phyloP scores from a whole-genome alignment of 1,139 yeast species.

The Geotrichum fermentans region DNA sequence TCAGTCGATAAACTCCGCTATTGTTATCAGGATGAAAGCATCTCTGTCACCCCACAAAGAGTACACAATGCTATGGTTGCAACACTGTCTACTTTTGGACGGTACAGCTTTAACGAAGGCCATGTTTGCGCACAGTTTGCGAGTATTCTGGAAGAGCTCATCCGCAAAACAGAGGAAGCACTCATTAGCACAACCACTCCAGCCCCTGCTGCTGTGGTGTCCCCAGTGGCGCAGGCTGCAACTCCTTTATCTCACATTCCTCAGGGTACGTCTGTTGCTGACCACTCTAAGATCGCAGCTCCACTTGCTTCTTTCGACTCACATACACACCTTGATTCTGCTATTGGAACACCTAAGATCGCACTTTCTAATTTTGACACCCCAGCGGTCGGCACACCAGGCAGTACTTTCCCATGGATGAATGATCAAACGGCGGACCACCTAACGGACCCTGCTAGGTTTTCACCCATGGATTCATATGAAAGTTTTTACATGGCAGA shows the following conservation, averaged over 20 bases:
- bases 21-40: conserved; percentile 14
- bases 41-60: conserved; percentile 12
- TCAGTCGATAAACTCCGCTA: conserved; percentile 12
- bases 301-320: not conserved
- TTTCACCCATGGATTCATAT: conserved; percentile 16
- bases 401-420: not conserved
- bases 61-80: conserved; percentile 6
- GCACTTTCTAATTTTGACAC: not conserved
- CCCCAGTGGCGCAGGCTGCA: not conserved
- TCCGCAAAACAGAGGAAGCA: conserved; percentile 11
- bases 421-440: not conserved
- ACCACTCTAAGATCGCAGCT: not conserved
- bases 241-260: not conserved
- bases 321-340: too few species aligned
- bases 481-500: conserved; percentile 18
- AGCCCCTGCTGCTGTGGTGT: not conserved
- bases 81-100: conserved; percentile 4
- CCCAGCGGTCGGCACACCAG: not conserved
- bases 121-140: conserved; percentile 16
- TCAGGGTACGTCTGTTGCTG: not conserved
- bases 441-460: not conserved
- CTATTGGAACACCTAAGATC: not conserved
- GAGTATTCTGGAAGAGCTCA: conserved; percentile 13
- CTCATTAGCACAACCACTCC: not conserved
- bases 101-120: conserved; percentile 15